Base-by-base conservation (phyloP, 2,329 filamentous ascomycete genomes). In the Epichloe brachyelytri region DNA sequence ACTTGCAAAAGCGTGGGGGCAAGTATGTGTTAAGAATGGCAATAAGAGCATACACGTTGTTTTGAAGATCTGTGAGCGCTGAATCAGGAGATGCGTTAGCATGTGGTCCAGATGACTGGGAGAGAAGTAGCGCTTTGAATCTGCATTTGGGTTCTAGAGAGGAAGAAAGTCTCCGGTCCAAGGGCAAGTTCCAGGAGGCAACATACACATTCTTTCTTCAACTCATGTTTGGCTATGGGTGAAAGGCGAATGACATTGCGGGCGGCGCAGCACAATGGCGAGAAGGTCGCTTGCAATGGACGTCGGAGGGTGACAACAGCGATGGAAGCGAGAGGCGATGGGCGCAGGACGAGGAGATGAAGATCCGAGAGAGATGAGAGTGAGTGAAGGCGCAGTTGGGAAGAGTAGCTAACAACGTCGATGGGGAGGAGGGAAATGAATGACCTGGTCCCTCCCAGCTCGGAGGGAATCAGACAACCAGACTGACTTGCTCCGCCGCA, bases 61-160 rank as follows among this genome's bases (percentile, higher is more conserved):
- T 74, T 68, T 68, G 68, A 65, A 74, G 68, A 66, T 72, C 67
- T 63, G 65, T 65, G 64, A 74, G 71, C 66, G 71, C 71, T 74
- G 62, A 59, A 53, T 17, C 22, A 34, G n/a, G 11, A 19, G 19
- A 34, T n/a, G 7, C n/a, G 37, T 48, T 20, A 48, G 63, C 30
- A 47, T 14, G 30, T 48, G 38, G 33, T 19, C 22, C 22, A 17
- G 20, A 5, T 15, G 56, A 64, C 33, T 15, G n/a, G 30, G 11
- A 17, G 30, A 43, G 7, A 34, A 43, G 40, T 33, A 20, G 10
- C 40, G 22, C 46, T 20, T 40, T 34, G 49, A 48, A 51, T 45
- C 38, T 41, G 17, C 43, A 37, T 44, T 36, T 46, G 41, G 3
- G n/a, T 4, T 30, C 19, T 17, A 15, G n/a, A n/a, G 15, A 20